Evolutionary conservation across 202 grass and related monocot genomes (phyloP).

Genomic region (Bolboschoenoplectus hybrid): DNA sequence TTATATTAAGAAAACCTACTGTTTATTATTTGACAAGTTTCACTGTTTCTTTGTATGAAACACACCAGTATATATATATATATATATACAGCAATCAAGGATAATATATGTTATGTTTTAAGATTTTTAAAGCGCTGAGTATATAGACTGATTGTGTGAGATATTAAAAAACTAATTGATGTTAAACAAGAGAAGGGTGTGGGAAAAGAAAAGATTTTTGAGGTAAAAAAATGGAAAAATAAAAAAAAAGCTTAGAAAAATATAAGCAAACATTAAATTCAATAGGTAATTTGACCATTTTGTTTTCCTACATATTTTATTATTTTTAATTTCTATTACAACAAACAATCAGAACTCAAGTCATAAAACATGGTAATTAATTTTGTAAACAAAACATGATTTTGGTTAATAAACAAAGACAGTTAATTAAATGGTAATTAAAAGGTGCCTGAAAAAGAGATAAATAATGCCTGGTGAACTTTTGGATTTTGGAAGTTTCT

Average conservation of each 20-base stretch:
- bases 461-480: neutral
- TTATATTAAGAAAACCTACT: constrained; percentile 35
- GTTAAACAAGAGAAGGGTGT: no score
- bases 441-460: neutral
- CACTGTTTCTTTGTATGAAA: constrained; percentile 23
- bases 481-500: constrained; percentile 27
- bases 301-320: neutral
- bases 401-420: neutral
- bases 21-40: constrained; percentile 25
- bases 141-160: neutral
- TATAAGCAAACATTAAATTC: neutral
- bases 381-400: neutral
- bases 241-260: neutral
- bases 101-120: neutral
- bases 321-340: neutral
- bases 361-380: neutral
- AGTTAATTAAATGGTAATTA: neutral
- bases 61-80: neutral
- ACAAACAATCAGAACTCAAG: neutral
- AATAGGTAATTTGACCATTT: neutral
- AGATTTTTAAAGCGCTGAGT: neutral
- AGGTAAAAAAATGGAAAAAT: neutral
- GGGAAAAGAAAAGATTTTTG: no score
- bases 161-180: neutral
- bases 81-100: neutral